These are phyloP conservation scores for Ophiostoma fasciatum DNA, from an alignment of 2,329 filamentous ascomycete species.

Conservation along the genomic window DNA sequence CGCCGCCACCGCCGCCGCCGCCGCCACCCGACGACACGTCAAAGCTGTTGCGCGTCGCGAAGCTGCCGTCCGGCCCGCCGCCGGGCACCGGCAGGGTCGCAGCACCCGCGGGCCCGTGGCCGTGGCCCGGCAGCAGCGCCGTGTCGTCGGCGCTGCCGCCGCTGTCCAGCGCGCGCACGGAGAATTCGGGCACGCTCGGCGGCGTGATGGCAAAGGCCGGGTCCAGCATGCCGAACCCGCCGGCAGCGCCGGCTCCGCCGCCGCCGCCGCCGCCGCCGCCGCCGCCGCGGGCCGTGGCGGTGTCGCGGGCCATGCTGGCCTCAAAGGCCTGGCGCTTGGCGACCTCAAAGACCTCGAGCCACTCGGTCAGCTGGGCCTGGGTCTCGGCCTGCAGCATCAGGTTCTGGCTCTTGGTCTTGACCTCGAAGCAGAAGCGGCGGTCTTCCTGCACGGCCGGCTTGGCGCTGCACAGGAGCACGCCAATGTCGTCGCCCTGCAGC, in stretches of 20 bases:
- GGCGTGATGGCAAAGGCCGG: conserved; percentile 88
- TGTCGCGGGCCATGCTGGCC: conserved; percentile 42
- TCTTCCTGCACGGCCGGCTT: conserved; percentile 87
- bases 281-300: conserved; percentile 22
- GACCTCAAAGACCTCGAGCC: conserved; percentile 85
- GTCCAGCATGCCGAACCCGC: conserved; percentile 31
- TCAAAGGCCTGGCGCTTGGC: conserved; percentile 89
- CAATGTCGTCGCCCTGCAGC: conserved; percentile 90
- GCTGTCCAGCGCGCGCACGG: conserved; percentile 48
- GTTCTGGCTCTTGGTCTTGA: conserved; percentile 92
- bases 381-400: conserved; percentile 87
- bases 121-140: conserved; percentile 19
- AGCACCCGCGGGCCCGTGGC: too few relatives aligned
- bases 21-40: too few relatives aligned
- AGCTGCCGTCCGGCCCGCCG: conserved; percentile 47
- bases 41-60: conserved; percentile 52
- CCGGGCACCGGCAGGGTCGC: conserved; percentile 51
- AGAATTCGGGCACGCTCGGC: conserved; percentile 78
- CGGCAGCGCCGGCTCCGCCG: conserved; percentile 24
- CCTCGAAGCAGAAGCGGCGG: conserved; percentile 90
- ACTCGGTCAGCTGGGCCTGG: conserved; percentile 80
- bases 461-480: conserved; percentile 83
- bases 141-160: conserved; percentile 18
- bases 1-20: too few relatives aligned
- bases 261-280: conserved; percentile 30